Evolutionary conservation across 2,329 filamentous ascomycete species (phyloP), one percentile per base, ranked within the genome.

Genomic region (Periconia sp.): DNA sequence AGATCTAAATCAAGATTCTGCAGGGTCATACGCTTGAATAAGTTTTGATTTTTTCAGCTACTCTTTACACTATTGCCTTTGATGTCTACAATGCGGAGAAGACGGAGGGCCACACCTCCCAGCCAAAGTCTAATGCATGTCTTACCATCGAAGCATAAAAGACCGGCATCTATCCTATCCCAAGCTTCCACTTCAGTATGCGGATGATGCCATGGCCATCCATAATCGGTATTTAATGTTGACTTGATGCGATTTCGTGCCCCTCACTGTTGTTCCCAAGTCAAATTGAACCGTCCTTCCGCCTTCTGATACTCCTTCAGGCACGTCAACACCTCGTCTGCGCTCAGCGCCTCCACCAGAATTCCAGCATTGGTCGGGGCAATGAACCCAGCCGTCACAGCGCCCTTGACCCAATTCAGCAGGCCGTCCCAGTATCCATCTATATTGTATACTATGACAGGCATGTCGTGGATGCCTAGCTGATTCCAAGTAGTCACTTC

Each of bases 401-500:
- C 85, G 53, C 83, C 88, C 63, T 80, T 78, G 46, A 96, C 83
- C 92, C 92, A 96, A 36, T 80, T 72, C 45, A 96, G 70, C 50
- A 99, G 75, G 1, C 91, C 91, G 69, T 95, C 87, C 82, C 92
- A 99, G 72, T 95, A 97, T 0, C 91, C 90, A 40, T 92, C 85
- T 18, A 96, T 80, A 69, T 97, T 97, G 56, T 89, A 83, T 35
- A 96, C 75, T 40, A 92, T 85, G 32, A 97, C 85, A 1, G 66
- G 66, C 65, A 68, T 69, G 3, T 87, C 88, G 72, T 97, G 94
- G 54, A 99, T 97, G 1, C 94, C 92, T 36, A 99, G 74, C 75
- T 97, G 94, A 71, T 96, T 97, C 92, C 94, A 99, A 9, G 89
- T 95, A 18, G 85, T 85, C 2, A 89, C 84, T 75, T 95, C 89